Evolutionary conservation across 1,139 yeast genomes (phyloP), one percentile per base, ranked within the genome.

Genomic region (Yamadazyma spencermartinsiae): DNA sequence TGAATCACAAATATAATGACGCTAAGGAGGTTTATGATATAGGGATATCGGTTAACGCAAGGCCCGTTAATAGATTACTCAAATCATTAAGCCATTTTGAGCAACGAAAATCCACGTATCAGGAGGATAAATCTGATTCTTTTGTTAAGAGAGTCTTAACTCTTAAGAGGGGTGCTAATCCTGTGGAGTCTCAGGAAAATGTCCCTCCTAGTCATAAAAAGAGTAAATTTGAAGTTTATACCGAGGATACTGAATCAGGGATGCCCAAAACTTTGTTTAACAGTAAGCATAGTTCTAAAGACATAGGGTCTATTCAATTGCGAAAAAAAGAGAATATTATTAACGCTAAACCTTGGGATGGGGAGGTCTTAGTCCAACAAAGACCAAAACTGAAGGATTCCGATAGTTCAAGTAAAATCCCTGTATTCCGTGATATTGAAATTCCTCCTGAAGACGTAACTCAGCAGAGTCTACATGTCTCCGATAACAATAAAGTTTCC

Each of bases 261-360:
- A 61, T 45, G 69, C 64, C 28, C 58, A 72, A 35, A 56, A 55
- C 19, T 59, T 57, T 40, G 51, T 62, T 48, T 31, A 34, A 37
- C 33, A 52, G 63, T 63, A 39, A 59, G 46, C 37, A 61, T 45
- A 33, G 52, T 14, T 31, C 42, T 31, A 40, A 44, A 31, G 63
- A 68, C 6, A 54, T 84, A 12, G 88, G 82, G 4, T 51, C 80
- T 0, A 57, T 79, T 3, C 68, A 68, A 9, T 60, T 67, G 6
- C 61, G 86, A 39, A 69, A 69, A 36, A 86, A 86, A 55, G 96
- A 88, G 55, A 88, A 88, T 51, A 61, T 61, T 1, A 40, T 79
- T 26, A 65, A 66, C 2, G 72, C 90, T 0, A 67, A 63, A n/a
- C 76, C 84, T 0, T 83, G 94, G 88, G 65, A 65, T 1, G 94